Evolutionary conservation across 2,329 filamentous ascomycete species (phyloP).

Genomic region (Thelonectria rubi): DNA sequence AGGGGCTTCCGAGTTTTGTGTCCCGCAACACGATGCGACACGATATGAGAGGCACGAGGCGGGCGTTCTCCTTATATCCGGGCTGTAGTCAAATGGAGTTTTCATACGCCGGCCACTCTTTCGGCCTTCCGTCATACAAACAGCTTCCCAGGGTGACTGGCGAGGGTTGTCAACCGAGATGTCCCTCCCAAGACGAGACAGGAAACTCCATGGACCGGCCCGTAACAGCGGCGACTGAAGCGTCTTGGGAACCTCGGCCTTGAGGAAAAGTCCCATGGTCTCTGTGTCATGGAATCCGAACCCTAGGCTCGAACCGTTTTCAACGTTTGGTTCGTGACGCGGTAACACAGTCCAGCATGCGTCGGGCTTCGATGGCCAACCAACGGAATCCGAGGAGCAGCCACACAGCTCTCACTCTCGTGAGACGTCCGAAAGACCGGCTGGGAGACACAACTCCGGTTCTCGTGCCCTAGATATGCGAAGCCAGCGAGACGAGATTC

Average conservation of each 20-base stretch:
- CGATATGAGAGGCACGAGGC: neutral
- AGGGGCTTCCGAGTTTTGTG: neutral
- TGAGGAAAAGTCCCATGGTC: neutral
- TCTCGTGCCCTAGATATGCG: neutral
- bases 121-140: neutral
- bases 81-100: neutral
- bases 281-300: neutral
- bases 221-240: neutral
- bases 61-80: neutral
- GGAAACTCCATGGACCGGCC: neutral
- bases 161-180: neutral
- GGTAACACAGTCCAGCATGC: neutral
- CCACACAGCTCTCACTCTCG: neutral
- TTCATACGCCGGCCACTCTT: neutral
- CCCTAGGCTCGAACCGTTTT: constrained; percentile 1
- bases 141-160: neutral
- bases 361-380: neutral
- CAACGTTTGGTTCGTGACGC: neutral
- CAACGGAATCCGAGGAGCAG: neutral
- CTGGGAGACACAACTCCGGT: neutral
- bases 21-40: neutral
- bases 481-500: neutral
- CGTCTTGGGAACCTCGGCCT: neutral
- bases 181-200: neutral
- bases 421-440: neutral